Evolutionary conservation across 2,329 filamentous ascomycete species (phyloP).

Genomic region (Diaporthe sp.): DNA sequence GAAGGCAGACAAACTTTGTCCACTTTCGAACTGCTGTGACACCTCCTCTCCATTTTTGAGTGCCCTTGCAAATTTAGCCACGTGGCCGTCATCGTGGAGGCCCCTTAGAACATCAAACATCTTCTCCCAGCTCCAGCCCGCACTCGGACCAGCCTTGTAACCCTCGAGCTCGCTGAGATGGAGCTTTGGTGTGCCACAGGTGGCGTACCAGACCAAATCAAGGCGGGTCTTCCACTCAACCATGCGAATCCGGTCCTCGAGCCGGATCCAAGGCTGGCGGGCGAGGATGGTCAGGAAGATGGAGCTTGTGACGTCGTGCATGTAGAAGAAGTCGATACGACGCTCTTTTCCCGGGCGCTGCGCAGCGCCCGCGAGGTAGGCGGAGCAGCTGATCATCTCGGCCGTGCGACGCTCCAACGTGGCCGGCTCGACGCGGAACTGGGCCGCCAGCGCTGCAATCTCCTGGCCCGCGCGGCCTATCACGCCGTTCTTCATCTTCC

Average conservation of each 20-base stretch:
- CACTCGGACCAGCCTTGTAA: slow-evolving; percentile 43
- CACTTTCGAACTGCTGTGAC: slow-evolving; percentile 39
- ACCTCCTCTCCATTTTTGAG: slow-evolving; percentile 50
- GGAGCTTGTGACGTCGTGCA: slow-evolving; percentile 52
- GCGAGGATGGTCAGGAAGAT: slow-evolving; percentile 51
- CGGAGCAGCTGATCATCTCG: slow-evolving; percentile 47
- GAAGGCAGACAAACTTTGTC: slow-evolving; percentile 60
- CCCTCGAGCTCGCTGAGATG: slow-evolving; percentile 41
- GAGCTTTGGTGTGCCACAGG: slow-evolving; percentile 62
- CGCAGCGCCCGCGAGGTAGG: slow-evolving; percentile 50
- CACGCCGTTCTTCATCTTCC: slow-evolving; percentile 73
- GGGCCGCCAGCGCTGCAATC: slow-evolving; percentile 68
- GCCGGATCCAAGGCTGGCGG: slow-evolving; percentile 50
- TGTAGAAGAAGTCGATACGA: slow-evolving; percentile 77
- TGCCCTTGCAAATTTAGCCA: slow-evolving; percentile 52
- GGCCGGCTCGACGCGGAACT: slow-evolving; percentile 62
- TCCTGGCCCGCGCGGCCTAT: slow-evolving; percentile 67
- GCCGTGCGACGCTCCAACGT: slow-evolving; percentile 55
- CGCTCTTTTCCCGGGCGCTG: slow-evolving; percentile 67
- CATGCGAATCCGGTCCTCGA: slow-evolving; percentile 65
- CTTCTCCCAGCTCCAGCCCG: slow-evolving; percentile 46
- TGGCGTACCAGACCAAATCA: slow-evolving; percentile 75
- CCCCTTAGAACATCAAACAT: slow-evolving; percentile 46
- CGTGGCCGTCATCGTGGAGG: slow-evolving; percentile 53
- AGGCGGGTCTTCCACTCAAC: slow-evolving; percentile 76